Evolutionary conservation across 2,329 filamentous ascomycete species (phyloP), one percentile per base, ranked within the genome.

Genomic region (Claviceps maximensis): DNA sequence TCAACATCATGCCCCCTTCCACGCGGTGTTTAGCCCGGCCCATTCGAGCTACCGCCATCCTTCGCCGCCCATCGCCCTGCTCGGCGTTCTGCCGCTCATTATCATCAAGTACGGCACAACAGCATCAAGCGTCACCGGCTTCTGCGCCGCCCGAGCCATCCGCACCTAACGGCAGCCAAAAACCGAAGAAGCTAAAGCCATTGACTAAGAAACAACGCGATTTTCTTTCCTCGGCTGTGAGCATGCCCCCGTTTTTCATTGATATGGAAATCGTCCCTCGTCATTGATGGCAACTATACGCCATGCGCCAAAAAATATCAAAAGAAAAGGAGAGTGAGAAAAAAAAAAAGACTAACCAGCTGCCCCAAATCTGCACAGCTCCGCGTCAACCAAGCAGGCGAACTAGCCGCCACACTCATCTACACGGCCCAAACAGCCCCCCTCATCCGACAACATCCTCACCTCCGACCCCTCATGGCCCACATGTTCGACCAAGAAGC

Each of bases 401-500:
- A 98, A 71, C 81, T 98, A n/a, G 93, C 93, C 52, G 93, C 93
- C 31, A 91, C 88, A 27, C 80, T 95, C 53, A 98, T 98, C 68
- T 98, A 97, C 73, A 83, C 82, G 1, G 84, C 88, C 2, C 93
- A 98, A 69, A 91, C 83, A 1, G 89, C 90, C 0, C 80, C 84
- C n/a, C 72, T 97, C 51, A 76, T 89, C 53, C 79, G 80, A 58
- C 80, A 84, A 4, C 84, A 96, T 66, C 91, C 93, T 1, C 87
- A 95, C 65, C 82, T 98, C 19, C 84, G 88, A 7, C 86, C 89
- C 0, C 73, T 97, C 33, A 95, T 98, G 89, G 81, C 84, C 61
- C 93, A 97, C 76, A 98, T 98, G 93, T 90, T 95, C 74, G 88
- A 93, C 62, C 93, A 98, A 68, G 93, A 98, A 74, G 89, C 81